These are phyloP conservation scores for Fusarium continuum DNA, from an alignment of 2,329 filamentous ascomycete genomes.

Conservation along the genomic window DNA sequence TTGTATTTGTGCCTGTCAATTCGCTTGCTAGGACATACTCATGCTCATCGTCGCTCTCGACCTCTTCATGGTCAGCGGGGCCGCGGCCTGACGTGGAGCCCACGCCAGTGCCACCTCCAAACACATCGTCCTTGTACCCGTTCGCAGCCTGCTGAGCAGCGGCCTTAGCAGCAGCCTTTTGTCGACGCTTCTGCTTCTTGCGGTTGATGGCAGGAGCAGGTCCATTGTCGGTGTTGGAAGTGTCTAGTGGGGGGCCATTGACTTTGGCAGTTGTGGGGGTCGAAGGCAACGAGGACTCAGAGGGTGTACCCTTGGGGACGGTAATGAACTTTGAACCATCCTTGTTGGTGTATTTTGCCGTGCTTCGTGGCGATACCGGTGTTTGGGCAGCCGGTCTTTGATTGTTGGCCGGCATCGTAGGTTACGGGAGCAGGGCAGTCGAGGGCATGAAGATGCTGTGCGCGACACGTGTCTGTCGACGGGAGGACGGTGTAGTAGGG, in stretches of 20 bases:
- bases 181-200: slow-evolving; percentile 94
- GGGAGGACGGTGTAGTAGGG: slow-evolving; percentile 27
- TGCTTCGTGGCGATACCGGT: slow-evolving; percentile 62
- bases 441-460: slow-evolving; percentile 53
- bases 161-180: slow-evolving; percentile 81
- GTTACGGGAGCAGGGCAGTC: slow-evolving; percentile 48
- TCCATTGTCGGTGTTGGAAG: slow-evolving; percentile 39
- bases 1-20: slow-evolving; percentile 44
- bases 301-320: slow-evolving; percentile 64
- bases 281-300: slow-evolving; percentile 64
- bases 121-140: slow-evolving; percentile 52
- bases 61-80: slow-evolving; percentile 58
- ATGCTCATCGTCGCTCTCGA: slow-evolving; percentile 65
- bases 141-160: slow-evolving; percentile 56
- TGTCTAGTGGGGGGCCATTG: slow-evolving; percentile 45
- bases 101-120: slow-evolving; percentile 29
- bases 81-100: slow-evolving; percentile 35
- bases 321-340: slow-evolving; percentile 76
- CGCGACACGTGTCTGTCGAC: slow-evolving; percentile 45
- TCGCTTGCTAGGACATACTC: slow-evolving; percentile 52
- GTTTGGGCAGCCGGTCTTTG: slow-evolving; percentile 59
- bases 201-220: slow-evolving; percentile 73
- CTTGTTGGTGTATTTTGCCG: slow-evolving; percentile 72
- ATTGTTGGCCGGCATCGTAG: slow-evolving; percentile 62
- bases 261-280: slow-evolving; percentile 56